Percentiles rank a stretch among this genome's conserved stretches.
These are phyloP conservation scores for Irpex lacteus DNA, from an alignment of 1,284 basidiomycete species.

Conservation along the genomic window DNA sequence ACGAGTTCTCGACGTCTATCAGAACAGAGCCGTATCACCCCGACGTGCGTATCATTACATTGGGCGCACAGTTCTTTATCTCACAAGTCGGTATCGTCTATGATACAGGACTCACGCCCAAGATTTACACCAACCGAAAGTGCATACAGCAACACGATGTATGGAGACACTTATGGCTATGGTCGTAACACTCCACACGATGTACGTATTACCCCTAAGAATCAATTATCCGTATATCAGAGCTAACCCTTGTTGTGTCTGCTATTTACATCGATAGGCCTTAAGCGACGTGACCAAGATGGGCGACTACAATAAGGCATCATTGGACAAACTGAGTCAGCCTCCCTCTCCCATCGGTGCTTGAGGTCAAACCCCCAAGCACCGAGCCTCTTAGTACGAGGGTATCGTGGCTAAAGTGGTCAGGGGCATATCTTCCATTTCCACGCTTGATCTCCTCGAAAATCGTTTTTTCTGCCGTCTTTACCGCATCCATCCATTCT, in stretches of 20 bases:
- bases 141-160: neutral
- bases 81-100: neutral
- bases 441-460: neutral
- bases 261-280: neutral
- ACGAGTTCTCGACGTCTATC: neutral
- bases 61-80: neutral
- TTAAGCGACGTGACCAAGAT: neutral
- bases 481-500: neutral
- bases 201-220: too few species aligned
- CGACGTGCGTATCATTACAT: neutral
- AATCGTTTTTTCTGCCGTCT: neutral
- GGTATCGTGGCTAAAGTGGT: neutral
- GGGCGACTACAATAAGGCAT: neutral
- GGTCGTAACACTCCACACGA: neutral
- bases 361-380: neutral
- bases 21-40: neutral
- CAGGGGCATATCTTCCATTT: neutral
- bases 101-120: neutral
- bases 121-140: neutral
- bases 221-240: too few species aligned
- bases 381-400: neutral
- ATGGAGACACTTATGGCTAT: neutral
- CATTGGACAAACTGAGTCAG: neutral
- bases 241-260: too few species aligned
- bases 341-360: neutral